Base-by-base conservation (phyloP, 148 eudicot genomes). In the Vaccinium myrtillus region DNA sequence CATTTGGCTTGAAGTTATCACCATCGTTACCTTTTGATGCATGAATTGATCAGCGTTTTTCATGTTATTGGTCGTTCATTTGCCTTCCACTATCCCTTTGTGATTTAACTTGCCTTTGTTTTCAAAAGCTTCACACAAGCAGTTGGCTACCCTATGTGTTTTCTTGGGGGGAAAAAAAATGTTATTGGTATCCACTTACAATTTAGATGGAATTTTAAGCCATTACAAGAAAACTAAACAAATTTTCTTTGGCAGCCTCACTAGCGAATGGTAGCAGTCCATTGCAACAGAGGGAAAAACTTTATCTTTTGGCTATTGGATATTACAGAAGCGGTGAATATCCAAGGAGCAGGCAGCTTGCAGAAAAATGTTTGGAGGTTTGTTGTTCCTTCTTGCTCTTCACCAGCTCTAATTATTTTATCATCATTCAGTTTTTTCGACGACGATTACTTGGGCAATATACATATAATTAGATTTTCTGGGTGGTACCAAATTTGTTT, bases 221-320 rank as follows among this genome's bases (percentile, higher is more conserved):
- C 77, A 30, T 18, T 74, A 5, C 54, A 9, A 9, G 61, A 11
- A 56, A 80, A 9, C 61, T 81, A 5, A 46, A 19, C 53, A 43
- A 75, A 75, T 85, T 79, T 6, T 74, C 63, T 48, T 86, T 86
- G 81, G 85, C 98, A 95, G 98, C 93, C 65, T 92, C 98, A 63
- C 87, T 95, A 27, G 90, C 93, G 77, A 92, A 92, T 81, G 84
- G 90, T 51, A 87, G 85, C 74, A 87, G 92, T 78, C 95, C 97
- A 49, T 82, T 93, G 88, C 90, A 93, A 81, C 87, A 83, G 87
- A 91, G 98, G 78, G 98, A 95, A 88, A 93, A 93, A 81, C 87
- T 90, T 18, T 94, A 95, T 89, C 89, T 95, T 61, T 95, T 95
- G 14, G 98, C 95, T 80, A 95, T 95, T 82, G 98, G 96, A 30